Percentiles rank a stretch among this genome's conserved stretches.
Evolutionary conservation across 139 green algal species (phyloP).

Genomic region (Chlorella sp.): DNA sequence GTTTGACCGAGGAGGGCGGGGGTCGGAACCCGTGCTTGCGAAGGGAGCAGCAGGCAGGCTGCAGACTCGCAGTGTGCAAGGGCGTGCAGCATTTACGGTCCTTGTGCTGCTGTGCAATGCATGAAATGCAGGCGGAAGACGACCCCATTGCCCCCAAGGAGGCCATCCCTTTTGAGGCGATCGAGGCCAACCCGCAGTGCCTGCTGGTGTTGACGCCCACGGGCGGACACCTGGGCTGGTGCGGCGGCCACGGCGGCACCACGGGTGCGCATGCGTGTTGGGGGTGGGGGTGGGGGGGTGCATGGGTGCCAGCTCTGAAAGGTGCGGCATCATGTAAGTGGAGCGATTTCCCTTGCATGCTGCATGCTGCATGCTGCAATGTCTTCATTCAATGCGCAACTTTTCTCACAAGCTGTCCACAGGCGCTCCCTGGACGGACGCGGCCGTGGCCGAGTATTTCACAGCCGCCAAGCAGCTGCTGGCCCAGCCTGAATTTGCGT

Average conservation of each 20-base stretch:
- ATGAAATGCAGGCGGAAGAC: constrained; percentile 71
- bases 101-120: too few relatives aligned
- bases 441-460: constrained; percentile 69
- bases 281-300: too few relatives aligned
- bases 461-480: constrained; percentile 38
- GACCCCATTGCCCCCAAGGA: constrained; percentile 87
- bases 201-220: constrained; percentile 69
- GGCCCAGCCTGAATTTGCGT: constrained; percentile 21
- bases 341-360: constrained; percentile 28
- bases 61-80: too few relatives aligned
- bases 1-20: too few relatives aligned
- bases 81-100: too few relatives aligned
- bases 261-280: not conserved
- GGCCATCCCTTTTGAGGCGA: constrained; percentile 75
- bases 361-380: not conserved
- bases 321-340: too few relatives aligned
- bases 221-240: constrained; percentile 88
- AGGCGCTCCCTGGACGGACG: constrained; percentile 78
- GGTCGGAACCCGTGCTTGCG: too few relatives aligned
- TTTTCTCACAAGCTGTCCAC: not conserved
- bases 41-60: too few relatives aligned
- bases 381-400: not conserved
- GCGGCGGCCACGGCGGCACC: constrained; percentile 53
- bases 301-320: too few relatives aligned
- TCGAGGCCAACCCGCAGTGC: constrained; percentile 72